phyloP scores from a whole-genome alignment of 495 filamentous ascomycete genomes.

The Bathelium albidoporum region DNA sequence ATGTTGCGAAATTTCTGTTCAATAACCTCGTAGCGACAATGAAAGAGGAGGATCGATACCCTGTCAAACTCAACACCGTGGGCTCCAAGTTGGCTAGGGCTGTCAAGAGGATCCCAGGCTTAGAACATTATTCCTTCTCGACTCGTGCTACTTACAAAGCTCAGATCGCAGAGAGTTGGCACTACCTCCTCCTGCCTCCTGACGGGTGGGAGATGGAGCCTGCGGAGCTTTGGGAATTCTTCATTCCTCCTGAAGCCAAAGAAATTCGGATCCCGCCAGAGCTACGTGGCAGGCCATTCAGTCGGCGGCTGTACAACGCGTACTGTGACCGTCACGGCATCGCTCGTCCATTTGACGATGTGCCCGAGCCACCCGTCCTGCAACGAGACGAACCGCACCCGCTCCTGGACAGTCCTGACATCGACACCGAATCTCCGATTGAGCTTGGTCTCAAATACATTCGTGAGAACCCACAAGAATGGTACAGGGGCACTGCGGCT shows the following conservation, averaged over 20 bases:
- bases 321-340: not conserved
- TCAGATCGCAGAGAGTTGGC: not conserved
- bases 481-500: not conserved
- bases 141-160: not conserved
- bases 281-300: not conserved
- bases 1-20: not conserved
- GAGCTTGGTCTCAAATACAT: not conserved
- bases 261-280: not conserved
- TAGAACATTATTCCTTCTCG: not conserved
- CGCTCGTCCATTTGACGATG: not conserved
- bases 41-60: not conserved
- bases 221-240: not conserved
- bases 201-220: not conserved
- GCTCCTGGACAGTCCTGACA: not conserved
- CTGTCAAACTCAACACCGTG: constrained; percentile 1
- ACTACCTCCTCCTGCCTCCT: not conserved
- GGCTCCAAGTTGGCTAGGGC: not conserved
- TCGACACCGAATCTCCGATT: not conserved
- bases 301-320: not conserved
- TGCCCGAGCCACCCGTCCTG: not conserved
- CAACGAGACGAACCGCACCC: not conserved
- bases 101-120: not conserved
- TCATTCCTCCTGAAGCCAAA: not conserved
- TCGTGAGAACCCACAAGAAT: not conserved
- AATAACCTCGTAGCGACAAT: not conserved